Evolutionary conservation across 108 stramenopile genomes (phyloP), one percentile per base, ranked within the genome.

Genomic region (Schizochytrium sp.): DNA sequence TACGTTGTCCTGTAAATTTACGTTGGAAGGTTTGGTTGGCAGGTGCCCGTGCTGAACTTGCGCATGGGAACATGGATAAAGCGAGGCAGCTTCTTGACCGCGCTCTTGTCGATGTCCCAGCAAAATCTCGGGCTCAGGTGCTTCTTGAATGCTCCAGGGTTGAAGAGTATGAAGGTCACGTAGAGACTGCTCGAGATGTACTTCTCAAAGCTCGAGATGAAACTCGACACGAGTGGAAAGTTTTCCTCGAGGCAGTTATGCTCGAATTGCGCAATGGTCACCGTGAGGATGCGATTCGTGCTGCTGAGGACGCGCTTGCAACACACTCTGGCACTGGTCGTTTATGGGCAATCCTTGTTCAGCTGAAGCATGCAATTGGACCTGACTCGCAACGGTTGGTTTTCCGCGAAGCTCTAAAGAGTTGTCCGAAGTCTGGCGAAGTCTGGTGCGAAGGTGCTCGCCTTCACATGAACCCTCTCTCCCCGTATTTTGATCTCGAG

Each of bases 11-110:
- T 56, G 92, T 91, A 1, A 99, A 98, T 90, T 90, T 98, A 45
- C 91, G 95, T 40, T 98, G 98, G 98, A 97, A 98, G 89, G 95
- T 97, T 57, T 98, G 97, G 97, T 92, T 98, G 50, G 97, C 97
- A 8, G 96, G 96, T 46, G 98, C 97, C 17, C 94, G 97, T 89
- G 97, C 96, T 92, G 98, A 99, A 92, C 94, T 98, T 41, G 94
- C 94, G 19, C 94, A 95, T 40, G 98, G 97, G 3, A 94, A 95
- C 76, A 90, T 92, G 46, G 91, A 92, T 44, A 89, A 53, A 5
- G 97, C 98, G 2, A 92, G 96, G 45, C 88, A 72, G 49, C 95
- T 99, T 13, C 96, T 99, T 59, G 92, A 92, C 46, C 93, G 96
- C 46, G 97, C 97, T n/a, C 96, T 96, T 88, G 90, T 93, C 2